phyloP scores from a whole-genome alignment of 2,329 filamentous ascomycete species.

The Magnaporthiopsis incrustans region DNA sequence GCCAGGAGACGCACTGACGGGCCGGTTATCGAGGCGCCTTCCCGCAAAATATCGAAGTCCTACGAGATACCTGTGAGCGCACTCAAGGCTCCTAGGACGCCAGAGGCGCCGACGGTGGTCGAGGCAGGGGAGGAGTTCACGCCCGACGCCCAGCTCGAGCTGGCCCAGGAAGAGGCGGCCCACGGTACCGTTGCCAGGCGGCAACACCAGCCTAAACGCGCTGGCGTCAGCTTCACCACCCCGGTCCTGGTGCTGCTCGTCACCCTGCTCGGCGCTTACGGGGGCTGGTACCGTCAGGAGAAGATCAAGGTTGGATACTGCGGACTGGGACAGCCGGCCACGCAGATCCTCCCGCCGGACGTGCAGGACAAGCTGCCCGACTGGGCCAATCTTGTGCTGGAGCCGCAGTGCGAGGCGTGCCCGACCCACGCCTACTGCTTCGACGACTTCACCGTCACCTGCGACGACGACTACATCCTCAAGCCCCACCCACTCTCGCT shows the following conservation, averaged over 20 bases:
- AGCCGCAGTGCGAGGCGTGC: conserved; percentile 82
- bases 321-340: conserved; percentile 63
- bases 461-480: conserved; percentile 80
- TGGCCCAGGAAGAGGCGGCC: conserved; percentile 60
- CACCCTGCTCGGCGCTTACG: conserved; percentile 64
- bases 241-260: conserved; percentile 65
- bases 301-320: conserved; percentile 96
- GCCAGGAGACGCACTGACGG: conserved; percentile 37
- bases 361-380: conserved; percentile 53
- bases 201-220: conserved; percentile 28
- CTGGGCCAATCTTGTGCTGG: conserved; percentile 59
- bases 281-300: conserved; percentile 82
- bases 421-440: conserved; percentile 88
- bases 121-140: conserved; percentile 89
- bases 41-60: conserved; percentile 46
- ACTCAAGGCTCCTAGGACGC: conserved; percentile 24
- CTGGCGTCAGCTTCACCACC: conserved; percentile 45
- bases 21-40: conserved; percentile 38
- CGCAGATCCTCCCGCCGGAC: conserved; percentile 34
- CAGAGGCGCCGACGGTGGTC: conserved; percentile 25
- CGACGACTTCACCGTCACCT: conserved; percentile 65
- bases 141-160: conserved; percentile 76
- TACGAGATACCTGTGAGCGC: conserved; percentile 49
- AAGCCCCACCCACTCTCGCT: conserved; percentile 77
- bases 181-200: conserved; percentile 30